A percentile compares a stretch with the other conserved stretches of the same genome.
These are phyloP conservation scores for Yamadazyma blattariae DNA, from an alignment of 1,139 yeast species.

Conservation along the genomic window DNA sequence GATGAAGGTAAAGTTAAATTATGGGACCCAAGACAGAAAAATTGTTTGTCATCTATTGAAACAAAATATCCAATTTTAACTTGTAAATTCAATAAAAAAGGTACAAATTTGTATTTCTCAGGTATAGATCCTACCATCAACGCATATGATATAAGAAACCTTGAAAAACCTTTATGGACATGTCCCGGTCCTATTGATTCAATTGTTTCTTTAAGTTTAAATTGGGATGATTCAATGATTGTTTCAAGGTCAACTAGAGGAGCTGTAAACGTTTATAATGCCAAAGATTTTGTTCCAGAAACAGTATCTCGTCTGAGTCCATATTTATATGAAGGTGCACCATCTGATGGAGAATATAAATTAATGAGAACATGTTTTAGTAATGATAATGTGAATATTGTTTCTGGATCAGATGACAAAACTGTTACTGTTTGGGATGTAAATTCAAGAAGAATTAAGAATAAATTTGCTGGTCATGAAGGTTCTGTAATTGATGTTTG, in stretches of 20 bases:
- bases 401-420: slow-evolving; percentile 64
- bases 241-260: slow-evolving; percentile 60
- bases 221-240: slow-evolving; percentile 48
- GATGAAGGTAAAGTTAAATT: slow-evolving; percentile 61
- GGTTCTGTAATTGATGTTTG: slow-evolving; percentile 64
- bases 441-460: slow-evolving; percentile 43
- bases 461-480: slow-evolving; percentile 56
- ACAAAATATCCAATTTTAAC: slow-evolving; percentile 60
- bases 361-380: slow-evolving; percentile 50
- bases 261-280: slow-evolving; percentile 54
- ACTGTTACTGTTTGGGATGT: slow-evolving; percentile 62
- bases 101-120: slow-evolving; percentile 46
- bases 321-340: slow-evolving; percentile 56
- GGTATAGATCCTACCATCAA: slow-evolving; percentile 68
- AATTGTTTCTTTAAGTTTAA: slow-evolving; percentile 52
- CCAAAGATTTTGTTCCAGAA: slow-evolving; percentile 41
- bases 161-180: slow-evolving; percentile 42
- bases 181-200: slow-evolving; percentile 46
- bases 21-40: slow-evolving; percentile 66
- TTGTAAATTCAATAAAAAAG: slow-evolving; percentile 39
- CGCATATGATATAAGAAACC: slow-evolving; percentile 53
- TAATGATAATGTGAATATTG: slow-evolving; percentile 32
- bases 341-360: slow-evolving; percentile 49
- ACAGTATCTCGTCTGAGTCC: slow-evolving; percentile 40
- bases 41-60: slow-evolving; percentile 31